A percentile compares a stretch with the other conserved stretches of the same genome.
Conservation (phyloP, 108 stramenopile species). For the Pseudonitzschia multistriata region DNA sequence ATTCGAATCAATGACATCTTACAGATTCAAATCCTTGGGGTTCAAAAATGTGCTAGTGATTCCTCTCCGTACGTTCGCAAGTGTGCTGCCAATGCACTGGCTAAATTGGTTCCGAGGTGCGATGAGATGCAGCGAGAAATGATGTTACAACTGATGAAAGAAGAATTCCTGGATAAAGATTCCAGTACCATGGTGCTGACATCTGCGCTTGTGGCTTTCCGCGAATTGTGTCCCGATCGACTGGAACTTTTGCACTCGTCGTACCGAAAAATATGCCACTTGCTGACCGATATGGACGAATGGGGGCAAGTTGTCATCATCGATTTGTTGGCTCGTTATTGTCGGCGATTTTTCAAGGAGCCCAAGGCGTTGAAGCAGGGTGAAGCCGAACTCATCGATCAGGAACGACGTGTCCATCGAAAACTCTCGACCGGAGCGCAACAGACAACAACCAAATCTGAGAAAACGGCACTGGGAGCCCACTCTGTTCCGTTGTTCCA, state of each 20-base stretch:
- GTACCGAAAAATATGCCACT: conserved; percentile 95
- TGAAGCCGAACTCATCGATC: conserved; percentile 78
- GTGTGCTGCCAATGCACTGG: conserved; percentile 93
- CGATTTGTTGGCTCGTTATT: conserved; percentile 85
- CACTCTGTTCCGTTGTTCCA: background rate
- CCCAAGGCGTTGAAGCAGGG: conserved; percentile 63
- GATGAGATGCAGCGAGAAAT: conserved; percentile 52
- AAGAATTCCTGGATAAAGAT: conserved; percentile 69
- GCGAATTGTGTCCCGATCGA: conserved; percentile 89
- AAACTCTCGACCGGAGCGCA: conserved; percentile 22
- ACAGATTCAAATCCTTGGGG: conserved; percentile 97
- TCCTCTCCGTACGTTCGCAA: conserved; percentile 96
- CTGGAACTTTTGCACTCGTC: conserved; percentile 87
- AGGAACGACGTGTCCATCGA: conserved; percentile 67
- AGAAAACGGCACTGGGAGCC: background rate
- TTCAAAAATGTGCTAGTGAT: conserved; percentile 92
- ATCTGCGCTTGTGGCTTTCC: conserved; percentile 86
- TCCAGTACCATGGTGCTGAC: conserved; percentile 94
- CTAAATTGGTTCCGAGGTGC: conserved; percentile 83
- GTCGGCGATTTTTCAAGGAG: conserved; percentile 84
- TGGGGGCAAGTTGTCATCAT: conserved; percentile 95
- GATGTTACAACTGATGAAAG: conserved; percentile 58
- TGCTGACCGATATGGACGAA: conserved; percentile 98
- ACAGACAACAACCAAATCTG: conserved; percentile 7
- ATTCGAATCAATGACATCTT: conserved; percentile 97